Conservation (phyloP, 129 eudicot genomes). For the Heracleum sosnowskyi region DNA sequence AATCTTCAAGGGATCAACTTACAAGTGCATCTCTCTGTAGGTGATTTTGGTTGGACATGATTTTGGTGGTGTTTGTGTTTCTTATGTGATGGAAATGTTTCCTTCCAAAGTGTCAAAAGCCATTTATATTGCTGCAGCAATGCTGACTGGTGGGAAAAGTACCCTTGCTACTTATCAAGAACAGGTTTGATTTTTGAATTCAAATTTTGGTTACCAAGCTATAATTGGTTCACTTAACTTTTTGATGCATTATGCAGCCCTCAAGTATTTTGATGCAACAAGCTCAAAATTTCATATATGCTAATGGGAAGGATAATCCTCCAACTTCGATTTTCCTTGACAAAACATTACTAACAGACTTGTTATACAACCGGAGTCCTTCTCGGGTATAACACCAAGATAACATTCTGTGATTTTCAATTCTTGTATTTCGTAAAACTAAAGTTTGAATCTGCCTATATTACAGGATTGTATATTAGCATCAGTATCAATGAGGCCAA, state of each 20-base stretch:
- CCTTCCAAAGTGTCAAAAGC: conserved; percentile 34
- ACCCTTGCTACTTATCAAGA: conserved; percentile 25
- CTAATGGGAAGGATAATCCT: conserved; percentile 23
- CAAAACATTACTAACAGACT: conserved; percentile 17
- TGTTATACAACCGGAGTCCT: conserved; percentile 29
- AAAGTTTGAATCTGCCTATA: neutral
- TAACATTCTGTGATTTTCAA: neutral
- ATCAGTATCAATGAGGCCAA: conserved; percentile 37
- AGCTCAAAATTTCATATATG: conserved; percentile 30
- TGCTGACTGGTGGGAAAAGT: conserved; percentile 31
- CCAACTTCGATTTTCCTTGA: conserved; percentile 32
- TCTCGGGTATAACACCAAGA: conserved; percentile 25
- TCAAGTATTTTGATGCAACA: conserved; percentile 22
- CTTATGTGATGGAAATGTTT: conserved; percentile 37
- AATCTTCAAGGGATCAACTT: neutral
- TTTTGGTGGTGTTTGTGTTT: conserved; percentile 37
- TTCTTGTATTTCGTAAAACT: neutral
- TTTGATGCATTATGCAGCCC: conserved; percentile 20
- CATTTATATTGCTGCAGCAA: conserved; percentile 35
- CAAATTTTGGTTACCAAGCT: neutral
- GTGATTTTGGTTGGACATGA: conserved; percentile 45
- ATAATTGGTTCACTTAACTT: neutral
- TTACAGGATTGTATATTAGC: conserved; percentile 30
- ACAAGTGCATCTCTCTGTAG: conserved; percentile 14
- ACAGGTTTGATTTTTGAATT: conserved; percentile 19